Evolutionary conservation across 805 yeast genomes (phyloP).

Genomic region (Sugiyamaella boreocaroliniensis): DNA sequence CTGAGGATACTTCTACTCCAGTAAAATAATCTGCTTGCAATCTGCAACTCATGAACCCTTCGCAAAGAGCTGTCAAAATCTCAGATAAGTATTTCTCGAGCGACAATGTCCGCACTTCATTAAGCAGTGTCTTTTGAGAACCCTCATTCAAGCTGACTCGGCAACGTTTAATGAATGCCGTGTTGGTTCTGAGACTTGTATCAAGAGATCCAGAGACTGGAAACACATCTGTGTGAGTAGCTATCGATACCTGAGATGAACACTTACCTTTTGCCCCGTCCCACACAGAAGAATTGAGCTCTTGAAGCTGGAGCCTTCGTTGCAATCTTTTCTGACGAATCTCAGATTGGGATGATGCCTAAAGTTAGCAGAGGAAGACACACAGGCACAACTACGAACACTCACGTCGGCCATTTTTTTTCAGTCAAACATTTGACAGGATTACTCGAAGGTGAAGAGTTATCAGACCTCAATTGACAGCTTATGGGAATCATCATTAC

Average conservation of each 20-base stretch:
- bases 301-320: slow-evolving; percentile 30
- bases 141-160: slow-evolving; percentile 52
- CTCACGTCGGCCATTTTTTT: no score
- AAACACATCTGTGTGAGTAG: slow-evolving; percentile 13
- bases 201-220: slow-evolving; percentile 34
- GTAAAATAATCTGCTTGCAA: slow-evolving; percentile 55
- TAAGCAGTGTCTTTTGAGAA: slow-evolving; percentile 40
- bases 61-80: slow-evolving; percentile 53
- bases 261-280: slow-evolving; percentile 38
- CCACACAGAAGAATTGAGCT: slow-evolving; percentile 48
- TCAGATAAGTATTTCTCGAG: slow-evolving; percentile 73
- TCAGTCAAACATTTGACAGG: no score
- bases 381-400: no score
- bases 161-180: slow-evolving; percentile 69
- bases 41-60: slow-evolving; percentile 48
- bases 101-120: slow-evolving; percentile 57
- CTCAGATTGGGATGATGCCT: neutral
- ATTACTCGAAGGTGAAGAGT: no score
- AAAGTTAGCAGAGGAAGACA: neutral
- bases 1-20: slow-evolving; percentile 60
- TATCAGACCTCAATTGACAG: no score
- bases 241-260: neutral
- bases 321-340: slow-evolving; percentile 1
- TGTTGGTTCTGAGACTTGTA: slow-evolving; percentile 71
- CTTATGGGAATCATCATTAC: no score